phyloP scores from a whole-genome alignment of 2,329 filamentous ascomycete genomes.

The Allantophomopsis cytisporea region DNA sequence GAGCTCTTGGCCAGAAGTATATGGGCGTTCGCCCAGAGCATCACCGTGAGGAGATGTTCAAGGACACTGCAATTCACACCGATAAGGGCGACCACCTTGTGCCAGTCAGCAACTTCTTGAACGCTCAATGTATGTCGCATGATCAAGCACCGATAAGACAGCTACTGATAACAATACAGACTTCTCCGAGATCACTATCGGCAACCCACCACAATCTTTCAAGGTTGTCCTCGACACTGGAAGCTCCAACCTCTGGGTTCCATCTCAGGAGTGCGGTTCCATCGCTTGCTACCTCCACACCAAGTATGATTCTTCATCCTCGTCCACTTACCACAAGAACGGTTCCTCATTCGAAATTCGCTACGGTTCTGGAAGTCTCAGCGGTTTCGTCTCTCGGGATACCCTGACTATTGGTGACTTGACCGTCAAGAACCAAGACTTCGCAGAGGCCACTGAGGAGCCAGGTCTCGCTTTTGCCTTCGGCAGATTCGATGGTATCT shows the following conservation, averaged over 20 bases:
- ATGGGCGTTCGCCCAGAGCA: slow-evolving; percentile 64
- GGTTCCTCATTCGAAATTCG: slow-evolving; percentile 84
- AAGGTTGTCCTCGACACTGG: slow-evolving; percentile 98
- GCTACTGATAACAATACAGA: slow-evolving; percentile 35
- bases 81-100: slow-evolving; percentile 62
- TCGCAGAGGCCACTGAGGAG: slow-evolving; percentile 91
- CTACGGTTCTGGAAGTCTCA: slow-evolving; percentile 90
- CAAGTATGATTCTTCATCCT: slow-evolving; percentile 88
- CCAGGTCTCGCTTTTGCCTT: slow-evolving; percentile 96
- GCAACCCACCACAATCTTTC: slow-evolving; percentile 85
- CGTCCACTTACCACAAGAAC: slow-evolving; percentile 88
- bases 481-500: slow-evolving; percentile 90
- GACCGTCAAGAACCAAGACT: slow-evolving; percentile 78
- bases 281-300: slow-evolving; percentile 96
- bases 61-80: slow-evolving; percentile 51
- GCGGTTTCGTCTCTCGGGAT: slow-evolving; percentile 88
- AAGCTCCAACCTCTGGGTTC: slow-evolving; percentile 98
- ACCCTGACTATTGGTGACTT: slow-evolving; percentile 78
- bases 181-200: slow-evolving; percentile 92
- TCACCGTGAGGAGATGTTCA: slow-evolving; percentile 69
- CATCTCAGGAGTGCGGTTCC: slow-evolving; percentile 76
- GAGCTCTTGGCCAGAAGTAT: slow-evolving; percentile 88
- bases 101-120: slow-evolving; percentile 93
- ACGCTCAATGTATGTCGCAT: slow-evolving; percentile 75
- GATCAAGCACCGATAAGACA: background rate